Conservation (phyloP, 352 stramenopile genomes). For the Pythium aristosporum region DNA sequence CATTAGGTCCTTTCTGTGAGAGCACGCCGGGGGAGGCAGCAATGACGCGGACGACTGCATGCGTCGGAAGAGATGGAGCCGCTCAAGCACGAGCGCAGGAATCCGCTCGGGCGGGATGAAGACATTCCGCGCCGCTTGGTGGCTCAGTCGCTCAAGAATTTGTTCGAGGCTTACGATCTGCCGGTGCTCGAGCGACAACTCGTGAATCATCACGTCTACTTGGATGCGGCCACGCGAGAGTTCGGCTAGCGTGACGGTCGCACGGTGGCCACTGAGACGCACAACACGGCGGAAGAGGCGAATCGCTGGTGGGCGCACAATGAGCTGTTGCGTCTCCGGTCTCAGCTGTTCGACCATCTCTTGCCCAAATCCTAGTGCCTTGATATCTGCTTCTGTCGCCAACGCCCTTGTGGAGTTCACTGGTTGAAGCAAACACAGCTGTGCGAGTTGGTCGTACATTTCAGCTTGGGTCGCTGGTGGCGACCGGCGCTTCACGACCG, state of each 20-base stretch:
- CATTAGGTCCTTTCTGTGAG: not conserved
- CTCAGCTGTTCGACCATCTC: not conserved
- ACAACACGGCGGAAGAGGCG: slow-evolving; percentile 56
- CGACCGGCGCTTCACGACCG: slow-evolving; percentile 19
- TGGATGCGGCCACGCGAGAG: slow-evolving; percentile 57
- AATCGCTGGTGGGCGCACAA: slow-evolving; percentile 47
- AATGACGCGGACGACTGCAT: not conserved
- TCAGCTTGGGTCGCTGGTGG: slow-evolving; percentile 48
- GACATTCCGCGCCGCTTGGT: slow-evolving; percentile 27
- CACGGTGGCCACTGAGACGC: slow-evolving; percentile 40
- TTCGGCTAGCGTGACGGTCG: slow-evolving; percentile 62
- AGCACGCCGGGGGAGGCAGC: not conserved
- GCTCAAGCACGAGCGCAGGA: slow-evolving; percentile 53
- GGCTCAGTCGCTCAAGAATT: slow-evolving; percentile 51
- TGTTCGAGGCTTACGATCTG: slow-evolving; percentile 50
- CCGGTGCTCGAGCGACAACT: slow-evolving; percentile 19
- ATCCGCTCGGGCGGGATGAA: slow-evolving; percentile 37
- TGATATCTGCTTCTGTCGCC: not conserved
- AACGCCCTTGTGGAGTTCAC: not conserved
- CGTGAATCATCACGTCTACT: slow-evolving; percentile 58
- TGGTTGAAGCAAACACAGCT: slow-evolving; percentile 49
- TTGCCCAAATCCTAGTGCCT: not conserved
- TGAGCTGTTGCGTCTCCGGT: slow-evolving; percentile 29
- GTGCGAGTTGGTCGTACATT: slow-evolving; percentile 65
- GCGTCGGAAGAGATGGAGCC: slow-evolving; percentile 49